Base-by-base conservation (phyloP, 179 eudicot genomes). In the Beta corolliflora region DNA sequence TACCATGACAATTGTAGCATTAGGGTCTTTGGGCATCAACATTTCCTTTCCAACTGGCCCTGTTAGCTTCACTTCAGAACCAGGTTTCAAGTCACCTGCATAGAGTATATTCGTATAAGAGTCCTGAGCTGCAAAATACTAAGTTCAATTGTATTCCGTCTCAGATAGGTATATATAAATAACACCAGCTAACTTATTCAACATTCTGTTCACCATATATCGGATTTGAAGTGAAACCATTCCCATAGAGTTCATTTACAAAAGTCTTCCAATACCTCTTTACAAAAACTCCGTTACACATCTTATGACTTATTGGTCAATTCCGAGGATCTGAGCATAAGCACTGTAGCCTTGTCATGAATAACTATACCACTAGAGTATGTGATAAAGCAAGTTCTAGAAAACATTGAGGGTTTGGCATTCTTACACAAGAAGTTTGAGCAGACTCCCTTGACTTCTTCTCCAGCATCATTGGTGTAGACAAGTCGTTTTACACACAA, bases 11-110 rank as follows among this genome's bases (percentile, higher is more conserved):
- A 97, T 29, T 0, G 98, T 97, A 16, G 97, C 98, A 83, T 88
- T 90, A 29, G 97, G 97, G 83, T 97, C 99, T 81, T 89, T 94
- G 12, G 99, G 99, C 99, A 97, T 92, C 81, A 97, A 92, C 99
- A 97, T 97, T 81, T 97, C 99, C 88, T 94, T 97, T 63, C 99
- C 99, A 68, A 97, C 99, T 70, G 98, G 99, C 68, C 99, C 99
- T 46, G 98, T 97, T 44, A 97, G 88, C 87, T 85, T 88, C 79
- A 92, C 99, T 68, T 93, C 94, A 66, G 90, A 65, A 59, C 98
- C 99, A 76, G 98, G 94, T 88, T 91, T 92, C 91, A 97, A 87
- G 89, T 97, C 98, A 88, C 99, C 99, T 97, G 84, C 71, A 68
- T 52, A 72, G 60, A 78, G n/a, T n/a, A n/a, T n/a, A n/a, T n/a